Conservation (phyloP, 139 green algal species). For the Microglena sp. region DNA sequence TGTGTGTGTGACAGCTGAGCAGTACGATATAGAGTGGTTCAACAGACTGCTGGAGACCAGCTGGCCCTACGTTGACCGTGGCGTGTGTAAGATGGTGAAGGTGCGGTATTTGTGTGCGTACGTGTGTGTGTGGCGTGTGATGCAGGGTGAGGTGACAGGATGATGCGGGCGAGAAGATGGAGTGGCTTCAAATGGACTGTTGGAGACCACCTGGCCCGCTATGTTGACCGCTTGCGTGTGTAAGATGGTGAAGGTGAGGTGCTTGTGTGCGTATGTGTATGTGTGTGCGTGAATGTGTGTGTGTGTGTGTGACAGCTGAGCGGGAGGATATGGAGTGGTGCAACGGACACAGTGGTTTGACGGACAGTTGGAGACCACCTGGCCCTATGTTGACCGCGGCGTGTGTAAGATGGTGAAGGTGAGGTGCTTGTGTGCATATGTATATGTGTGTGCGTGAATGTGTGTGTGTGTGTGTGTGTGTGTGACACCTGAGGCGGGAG, state of each 20-base stretch:
- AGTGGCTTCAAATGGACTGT: constrained; percentile 73
- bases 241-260: constrained; percentile 54
- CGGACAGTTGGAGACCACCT: constrained; percentile 57
- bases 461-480: too few relatives aligned
- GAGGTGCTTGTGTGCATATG: too few relatives aligned
- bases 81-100: constrained; percentile 66
- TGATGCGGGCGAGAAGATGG: constrained; percentile 55
- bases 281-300: too few relatives aligned
- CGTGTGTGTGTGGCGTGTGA: too few relatives aligned
- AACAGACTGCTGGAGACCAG: constrained; percentile 65
- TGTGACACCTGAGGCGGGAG: too few relatives aligned
- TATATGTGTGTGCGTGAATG: too few relatives aligned
- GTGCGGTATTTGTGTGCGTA: too few relatives aligned
- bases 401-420: constrained; percentile 67
- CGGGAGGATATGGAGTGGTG: too few relatives aligned
- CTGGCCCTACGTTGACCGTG: constrained; percentile 82
- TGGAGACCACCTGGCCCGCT: constrained; percentile 75
- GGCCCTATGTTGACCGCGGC: constrained; percentile 78
- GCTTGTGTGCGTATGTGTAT: too few relatives aligned
- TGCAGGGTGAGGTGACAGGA: neutral
- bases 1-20: too few relatives aligned
- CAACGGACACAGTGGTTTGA: constrained; percentile 83
- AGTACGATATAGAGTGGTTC: too few relatives aligned
- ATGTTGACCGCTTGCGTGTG: constrained; percentile 70
- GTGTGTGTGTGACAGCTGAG: too few relatives aligned